Evolutionary conservation across 1,139 yeast genomes (phyloP).

Genomic region (Debaryomyces coudertii): DNA sequence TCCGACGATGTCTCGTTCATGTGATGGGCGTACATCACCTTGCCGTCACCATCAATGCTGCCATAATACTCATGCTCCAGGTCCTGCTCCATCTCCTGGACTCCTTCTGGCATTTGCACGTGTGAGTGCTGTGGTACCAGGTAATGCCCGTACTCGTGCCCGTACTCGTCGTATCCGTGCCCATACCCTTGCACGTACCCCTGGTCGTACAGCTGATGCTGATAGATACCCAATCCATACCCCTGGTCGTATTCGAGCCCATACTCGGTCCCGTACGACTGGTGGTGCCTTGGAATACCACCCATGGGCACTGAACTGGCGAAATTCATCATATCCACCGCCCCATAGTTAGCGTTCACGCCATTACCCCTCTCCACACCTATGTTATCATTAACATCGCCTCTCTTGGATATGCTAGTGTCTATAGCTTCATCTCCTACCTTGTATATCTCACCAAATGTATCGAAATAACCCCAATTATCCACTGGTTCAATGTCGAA

Average conservation of each 20-base stretch:
- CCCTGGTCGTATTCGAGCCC: not conserved
- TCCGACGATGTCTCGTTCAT: not conserved
- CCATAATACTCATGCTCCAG: not conserved
- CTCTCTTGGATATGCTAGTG: not conserved
- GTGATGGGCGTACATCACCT: not conserved
- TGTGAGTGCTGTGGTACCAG: not conserved
- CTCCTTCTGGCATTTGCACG: not conserved
- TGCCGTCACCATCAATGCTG: not conserved
- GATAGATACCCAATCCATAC: too few relatives aligned
- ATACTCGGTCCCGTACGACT: not conserved
- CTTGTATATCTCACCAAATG: not conserved
- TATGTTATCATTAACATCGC: not conserved
- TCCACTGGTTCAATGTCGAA: conserved; percentile 7
- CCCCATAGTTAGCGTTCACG: not conserved
- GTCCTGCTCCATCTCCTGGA: not conserved
- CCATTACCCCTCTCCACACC: too few relatives aligned
- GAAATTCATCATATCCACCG: conserved; percentile 1
- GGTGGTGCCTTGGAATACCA: not conserved
- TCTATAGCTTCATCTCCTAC: not conserved
- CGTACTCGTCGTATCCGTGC: not conserved
- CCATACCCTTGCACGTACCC: not conserved
- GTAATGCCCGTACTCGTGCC: not conserved
- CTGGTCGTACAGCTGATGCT: too few relatives aligned
- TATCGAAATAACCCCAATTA: not conserved
- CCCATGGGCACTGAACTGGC: not conserved